Base-by-base conservation (phyloP, 371 early-diverging fungal genomes). In the Mycotypha africana region DNA sequence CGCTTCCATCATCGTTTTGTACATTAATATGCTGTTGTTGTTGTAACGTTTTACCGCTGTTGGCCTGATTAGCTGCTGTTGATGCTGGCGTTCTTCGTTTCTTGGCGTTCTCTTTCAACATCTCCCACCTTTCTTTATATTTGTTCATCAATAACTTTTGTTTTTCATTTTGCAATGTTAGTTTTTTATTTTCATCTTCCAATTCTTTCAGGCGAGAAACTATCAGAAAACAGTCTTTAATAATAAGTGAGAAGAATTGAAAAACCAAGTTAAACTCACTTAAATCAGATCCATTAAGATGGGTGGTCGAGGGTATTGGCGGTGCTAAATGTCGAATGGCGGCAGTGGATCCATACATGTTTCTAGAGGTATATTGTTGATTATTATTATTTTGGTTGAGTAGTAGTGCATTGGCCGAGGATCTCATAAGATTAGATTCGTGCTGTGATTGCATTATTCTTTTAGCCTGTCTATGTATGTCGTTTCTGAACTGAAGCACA, bases 81-180 rank as follows among this genome's bases (percentile, higher is more conserved):
- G n/a, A n/a, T n/a, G n/a, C n/a, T n/a, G n/a, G n/a, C n/a, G 28
- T 8, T 28, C 58, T 53, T 39, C 82, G 54, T 36, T 81, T 79
- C 53, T 88, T 88, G 26, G 91, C 91, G 23, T 89, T 84, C 43
- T 91, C 92, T 50, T 92, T 93, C 19, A 93, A 65, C 47, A 85
- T 88, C 26, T 90, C 88, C 93, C 93, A 94, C 24, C 91, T 76
- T 35, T 89, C 89, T 38, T 81, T 82, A 54, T 92, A 91, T 64
- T 86, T 88, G 37, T 65, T 69, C 53, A 89, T 76, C 3, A 79
- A 51, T 1, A 58, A 56, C 32, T 69, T 74, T 47, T 77, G 76
- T 41, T 70, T 67, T 17, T 79, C 78, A 26, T 74, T 68, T 33
- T 82, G 81, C 5, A 70, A 42, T 19, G 57, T 54, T 14, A 79